These are phyloP conservation scores for Didymosphaeria variabile DNA, from an alignment of 2,329 filamentous ascomycete genomes.

Conservation along the genomic window DNA sequence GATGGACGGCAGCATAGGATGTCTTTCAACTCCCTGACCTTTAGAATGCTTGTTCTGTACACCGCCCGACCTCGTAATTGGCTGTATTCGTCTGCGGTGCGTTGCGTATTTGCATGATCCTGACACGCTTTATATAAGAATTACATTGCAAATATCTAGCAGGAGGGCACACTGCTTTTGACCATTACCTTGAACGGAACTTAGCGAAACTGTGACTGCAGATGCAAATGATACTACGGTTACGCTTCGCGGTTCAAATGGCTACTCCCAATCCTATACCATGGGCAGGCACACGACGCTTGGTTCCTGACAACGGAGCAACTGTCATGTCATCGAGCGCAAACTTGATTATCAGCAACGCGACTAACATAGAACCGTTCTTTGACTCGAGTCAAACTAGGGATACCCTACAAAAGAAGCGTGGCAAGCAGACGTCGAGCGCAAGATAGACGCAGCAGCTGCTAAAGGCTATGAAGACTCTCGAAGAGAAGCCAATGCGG, in stretches of 20 bases:
- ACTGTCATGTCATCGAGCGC: not conserved
- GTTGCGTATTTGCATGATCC: conserved; percentile 23
- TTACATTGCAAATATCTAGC: too few species aligned
- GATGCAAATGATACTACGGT: not conserved
- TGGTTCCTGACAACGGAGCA: not conserved
- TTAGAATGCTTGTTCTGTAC: conserved; percentile 9
- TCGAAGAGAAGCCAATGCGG: conserved; percentile 4
- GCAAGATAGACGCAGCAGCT: conserved; percentile 26
- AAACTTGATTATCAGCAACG: conserved; percentile 12
- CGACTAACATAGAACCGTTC: conserved; percentile 24
- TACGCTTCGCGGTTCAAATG: not conserved
- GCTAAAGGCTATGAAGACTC: conserved; percentile 15
- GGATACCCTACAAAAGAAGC: conserved; percentile 15
- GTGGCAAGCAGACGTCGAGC: conserved; percentile 22
- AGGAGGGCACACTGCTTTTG: too few species aligned
- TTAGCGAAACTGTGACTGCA: not conserved
- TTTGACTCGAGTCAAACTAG: conserved; percentile 25
- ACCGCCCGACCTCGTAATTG: not conserved
- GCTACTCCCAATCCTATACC: conserved; percentile 2
- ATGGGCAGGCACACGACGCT: not conserved
- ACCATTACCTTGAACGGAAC: too few species aligned
- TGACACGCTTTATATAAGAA: conserved; percentile 8
- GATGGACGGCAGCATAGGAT: too few species aligned
- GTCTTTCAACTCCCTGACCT: too few species aligned
- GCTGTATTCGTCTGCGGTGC: conserved; percentile 17